phyloP scores from a whole-genome alignment of 2,329 filamentous ascomycete genomes.

The Sporothrix luriei region DNA sequence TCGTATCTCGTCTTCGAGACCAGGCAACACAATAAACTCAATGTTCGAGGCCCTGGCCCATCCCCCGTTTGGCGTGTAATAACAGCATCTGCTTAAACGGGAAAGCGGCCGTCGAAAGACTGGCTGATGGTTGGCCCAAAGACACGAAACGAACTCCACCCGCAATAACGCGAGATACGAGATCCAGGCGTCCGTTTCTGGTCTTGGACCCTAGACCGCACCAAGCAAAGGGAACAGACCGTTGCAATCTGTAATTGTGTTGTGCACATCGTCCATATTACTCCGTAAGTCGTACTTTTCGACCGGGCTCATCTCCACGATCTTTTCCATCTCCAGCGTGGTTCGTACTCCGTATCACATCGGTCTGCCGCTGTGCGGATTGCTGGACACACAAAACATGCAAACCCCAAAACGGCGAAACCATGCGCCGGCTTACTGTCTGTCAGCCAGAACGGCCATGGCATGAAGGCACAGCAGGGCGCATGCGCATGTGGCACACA shows the following conservation, averaged over 20 bases:
- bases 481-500: not conserved
- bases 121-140: not conserved
- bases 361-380: not conserved
- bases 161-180: constrained; percentile 2
- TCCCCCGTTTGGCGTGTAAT: not conserved
- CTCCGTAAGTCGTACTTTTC: not conserved
- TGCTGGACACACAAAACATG: not conserved
- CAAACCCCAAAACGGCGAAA: not conserved
- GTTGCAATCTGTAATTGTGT: not conserved
- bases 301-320: not conserved
- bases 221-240: not conserved
- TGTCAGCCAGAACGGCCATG: not conserved
- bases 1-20: not conserved
- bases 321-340: not conserved
- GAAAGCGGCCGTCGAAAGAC: constrained; percentile 9
- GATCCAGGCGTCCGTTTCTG: not conserved
- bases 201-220: not conserved
- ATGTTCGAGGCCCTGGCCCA: too few species aligned
- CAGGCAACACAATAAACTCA: not conserved
- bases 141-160: not conserved
- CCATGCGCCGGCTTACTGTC: not conserved
- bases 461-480: not conserved
- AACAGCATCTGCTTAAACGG: not conserved
- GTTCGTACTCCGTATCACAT: not conserved
- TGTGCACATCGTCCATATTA: not conserved